Percentiles rank a stretch among this genome's conserved stretches.
Conservation (phyloP, 2,329 filamentous ascomycete species). For the Claviceps maximensis region DNA sequence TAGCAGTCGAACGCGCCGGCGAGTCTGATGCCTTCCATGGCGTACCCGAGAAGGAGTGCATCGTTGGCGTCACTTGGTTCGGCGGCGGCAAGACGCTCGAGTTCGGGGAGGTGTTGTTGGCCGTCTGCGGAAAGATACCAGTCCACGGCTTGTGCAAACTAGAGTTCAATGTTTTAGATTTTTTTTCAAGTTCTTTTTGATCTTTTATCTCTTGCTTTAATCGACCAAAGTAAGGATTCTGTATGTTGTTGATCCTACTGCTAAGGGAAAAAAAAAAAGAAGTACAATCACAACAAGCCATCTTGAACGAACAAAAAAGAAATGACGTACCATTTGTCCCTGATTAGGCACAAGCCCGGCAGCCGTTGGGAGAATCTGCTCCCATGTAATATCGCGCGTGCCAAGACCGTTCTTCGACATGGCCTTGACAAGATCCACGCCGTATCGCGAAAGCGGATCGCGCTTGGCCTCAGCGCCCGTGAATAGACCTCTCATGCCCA, state of each 20-base stretch:
- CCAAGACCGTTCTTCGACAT: conserved; percentile 50
- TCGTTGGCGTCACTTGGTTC: conserved; percentile 45
- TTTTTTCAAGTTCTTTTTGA: neutral
- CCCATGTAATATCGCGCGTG: conserved; percentile 55
- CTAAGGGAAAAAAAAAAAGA: neutral
- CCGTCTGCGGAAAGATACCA: conserved; percentile 53
- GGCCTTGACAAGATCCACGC: conserved; percentile 49
- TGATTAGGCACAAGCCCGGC: conserved; percentile 58
- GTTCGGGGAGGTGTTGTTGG: conserved; percentile 40
- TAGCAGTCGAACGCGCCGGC: conserved; percentile 49
- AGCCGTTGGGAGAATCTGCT: conserved; percentile 55
- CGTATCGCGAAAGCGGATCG: conserved; percentile 48
- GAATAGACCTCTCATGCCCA: conserved; percentile 32
- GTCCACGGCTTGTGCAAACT: conserved; percentile 61
- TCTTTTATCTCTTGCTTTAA: neutral
- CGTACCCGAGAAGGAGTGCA: conserved; percentile 52
- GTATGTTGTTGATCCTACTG: too few relatives aligned
- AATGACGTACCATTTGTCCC: conserved; percentile 43
- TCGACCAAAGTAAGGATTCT: too few relatives aligned
- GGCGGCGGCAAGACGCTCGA: conserved; percentile 45
- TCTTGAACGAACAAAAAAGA: neutral
- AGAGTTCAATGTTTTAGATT: neutral
- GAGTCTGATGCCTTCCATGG: conserved; percentile 58
- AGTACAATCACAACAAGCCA: too few relatives aligned
- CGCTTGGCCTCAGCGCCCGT: conserved; percentile 34